Evolutionary conservation across 164 flowering plant species (phyloP).

Genomic region (Chloranthus sessilifolius): DNA sequence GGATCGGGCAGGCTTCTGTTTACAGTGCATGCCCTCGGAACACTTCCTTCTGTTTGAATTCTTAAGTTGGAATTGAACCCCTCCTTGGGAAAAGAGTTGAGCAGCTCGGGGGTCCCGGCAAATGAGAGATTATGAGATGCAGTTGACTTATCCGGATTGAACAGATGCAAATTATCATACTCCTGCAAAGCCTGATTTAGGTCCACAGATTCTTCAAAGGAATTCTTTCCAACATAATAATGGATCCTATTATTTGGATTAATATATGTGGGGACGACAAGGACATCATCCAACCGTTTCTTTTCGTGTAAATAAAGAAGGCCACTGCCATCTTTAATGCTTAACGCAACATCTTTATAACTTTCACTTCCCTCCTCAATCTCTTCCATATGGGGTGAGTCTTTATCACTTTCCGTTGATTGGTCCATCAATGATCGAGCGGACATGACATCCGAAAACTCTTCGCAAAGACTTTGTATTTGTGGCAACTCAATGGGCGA

Average conservation of each 20-base stretch:
- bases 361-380: constrained; percentile 18
- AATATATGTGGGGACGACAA: constrained; percentile 9
- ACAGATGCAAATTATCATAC: constrained; percentile 14
- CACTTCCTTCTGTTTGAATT: constrained; percentile 14
- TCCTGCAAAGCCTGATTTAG: constrained; percentile 11
- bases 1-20: constrained; percentile 16
- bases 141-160: constrained; percentile 12
- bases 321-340: constrained; percentile 12
- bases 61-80: constrained; percentile 6
- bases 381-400: constrained; percentile 7
- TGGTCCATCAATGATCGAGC: constrained; percentile 12
- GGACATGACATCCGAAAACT: constrained; percentile 19
- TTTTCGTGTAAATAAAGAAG: constrained; percentile 12
- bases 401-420: constrained; percentile 7
- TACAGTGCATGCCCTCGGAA: constrained; percentile 10
- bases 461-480: constrained; percentile 5
- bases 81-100: constrained; percentile 11
- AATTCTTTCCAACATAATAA: constrained; percentile 20
- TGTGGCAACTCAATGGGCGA: constrained; percentile 17
- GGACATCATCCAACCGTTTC: constrained; percentile 3
- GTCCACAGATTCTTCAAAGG: constrained; percentile 17
- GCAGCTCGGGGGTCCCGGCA: constrained; percentile 15
- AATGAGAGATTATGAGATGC: constrained; percentile 6
- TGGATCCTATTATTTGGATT: constrained; percentile 1
- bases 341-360: constrained; percentile 14